Evolutionary conservation across 441 rosid species (phyloP).

Genomic region (Croton laevigatus): DNA sequence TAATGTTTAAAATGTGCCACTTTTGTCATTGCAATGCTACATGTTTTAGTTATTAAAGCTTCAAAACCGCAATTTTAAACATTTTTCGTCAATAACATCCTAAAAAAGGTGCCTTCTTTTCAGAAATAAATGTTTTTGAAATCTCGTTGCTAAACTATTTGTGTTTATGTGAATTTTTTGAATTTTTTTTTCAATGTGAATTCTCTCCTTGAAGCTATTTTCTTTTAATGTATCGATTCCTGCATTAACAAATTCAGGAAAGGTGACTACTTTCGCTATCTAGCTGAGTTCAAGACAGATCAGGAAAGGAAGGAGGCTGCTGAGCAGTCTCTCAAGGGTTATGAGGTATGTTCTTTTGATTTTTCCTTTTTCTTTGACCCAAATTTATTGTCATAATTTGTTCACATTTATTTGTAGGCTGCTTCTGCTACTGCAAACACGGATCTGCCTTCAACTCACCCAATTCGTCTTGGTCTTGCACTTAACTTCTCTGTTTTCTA

Average conservation of each 20-base stretch:
- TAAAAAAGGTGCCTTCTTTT: no score
- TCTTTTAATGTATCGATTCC: not conserved
- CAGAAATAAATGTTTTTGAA: no score
- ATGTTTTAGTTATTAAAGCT: no score
- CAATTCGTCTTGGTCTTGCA: constrained; percentile 97
- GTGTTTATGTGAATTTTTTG: not conserved
- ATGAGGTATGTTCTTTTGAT: constrained; percentile 52
- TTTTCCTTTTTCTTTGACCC: not conserved
- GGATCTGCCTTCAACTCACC: constrained; percentile 95
- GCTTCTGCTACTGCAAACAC: constrained; percentile 83
- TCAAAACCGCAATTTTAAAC: no score
- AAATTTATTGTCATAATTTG: constrained; percentile 4
- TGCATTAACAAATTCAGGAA: constrained; percentile 52
- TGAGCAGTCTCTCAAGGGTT: constrained; percentile 90
- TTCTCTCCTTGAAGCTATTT: not conserved
- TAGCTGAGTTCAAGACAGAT: constrained; percentile 98
- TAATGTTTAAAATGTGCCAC: no score
- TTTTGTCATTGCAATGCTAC: no score
- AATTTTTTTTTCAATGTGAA: no score
- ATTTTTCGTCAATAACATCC: no score
- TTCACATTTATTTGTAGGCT: constrained; percentile 41
- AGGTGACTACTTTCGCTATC: constrained; percentile 92
- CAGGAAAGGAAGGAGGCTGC: constrained; percentile 93
- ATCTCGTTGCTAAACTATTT: no score
- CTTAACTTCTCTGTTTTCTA: constrained; percentile 98